Conservation (phyloP, 495 filamentous ascomycete genomes). For the Podospora pseudoanserina region DNA sequence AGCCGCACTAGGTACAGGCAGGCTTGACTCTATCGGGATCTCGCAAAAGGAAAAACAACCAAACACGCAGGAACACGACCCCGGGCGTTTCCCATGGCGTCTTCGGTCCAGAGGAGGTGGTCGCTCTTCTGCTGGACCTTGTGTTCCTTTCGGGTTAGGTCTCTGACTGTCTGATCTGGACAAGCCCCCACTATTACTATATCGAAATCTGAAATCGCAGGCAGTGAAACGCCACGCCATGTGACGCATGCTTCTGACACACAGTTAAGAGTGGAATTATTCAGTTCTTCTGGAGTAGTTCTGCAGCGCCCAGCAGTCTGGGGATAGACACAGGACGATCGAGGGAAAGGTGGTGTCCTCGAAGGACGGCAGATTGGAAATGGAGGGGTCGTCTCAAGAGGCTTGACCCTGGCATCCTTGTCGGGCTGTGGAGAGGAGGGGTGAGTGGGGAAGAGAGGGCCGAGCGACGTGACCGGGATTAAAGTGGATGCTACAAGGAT, state of each 20-base stretch:
- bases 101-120: not conserved
- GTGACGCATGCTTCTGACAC: slow-evolving; percentile 25
- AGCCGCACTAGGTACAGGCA: not conserved
- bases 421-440: slow-evolving; percentile 17
- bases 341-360: slow-evolving; percentile 30
- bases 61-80: slow-evolving; percentile 2
- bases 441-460: slow-evolving; percentile 14
- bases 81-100: slow-evolving; percentile 5
- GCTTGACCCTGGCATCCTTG: slow-evolving; percentile 16
- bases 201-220: not conserved
- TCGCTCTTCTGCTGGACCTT: not conserved
- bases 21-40: too few species aligned
- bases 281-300: not conserved
- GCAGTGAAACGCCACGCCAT: slow-evolving; percentile 24
- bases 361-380: slow-evolving; percentile 13
- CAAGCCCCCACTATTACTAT: not conserved
- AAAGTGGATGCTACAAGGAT: slow-evolving; percentile 23
- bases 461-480: slow-evolving; percentile 14
- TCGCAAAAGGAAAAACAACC: slow-evolving; percentile 15
- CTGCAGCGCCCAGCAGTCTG: slow-evolving; percentile 21
- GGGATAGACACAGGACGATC: slow-evolving; percentile 24
- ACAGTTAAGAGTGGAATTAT: too few species aligned
- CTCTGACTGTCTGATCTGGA: not conserved
- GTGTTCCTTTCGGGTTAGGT: not conserved
- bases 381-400: slow-evolving; percentile 10